Conservation (phyloP, 352 stramenopile genomes). For the Lagenidium giganteum region DNA sequence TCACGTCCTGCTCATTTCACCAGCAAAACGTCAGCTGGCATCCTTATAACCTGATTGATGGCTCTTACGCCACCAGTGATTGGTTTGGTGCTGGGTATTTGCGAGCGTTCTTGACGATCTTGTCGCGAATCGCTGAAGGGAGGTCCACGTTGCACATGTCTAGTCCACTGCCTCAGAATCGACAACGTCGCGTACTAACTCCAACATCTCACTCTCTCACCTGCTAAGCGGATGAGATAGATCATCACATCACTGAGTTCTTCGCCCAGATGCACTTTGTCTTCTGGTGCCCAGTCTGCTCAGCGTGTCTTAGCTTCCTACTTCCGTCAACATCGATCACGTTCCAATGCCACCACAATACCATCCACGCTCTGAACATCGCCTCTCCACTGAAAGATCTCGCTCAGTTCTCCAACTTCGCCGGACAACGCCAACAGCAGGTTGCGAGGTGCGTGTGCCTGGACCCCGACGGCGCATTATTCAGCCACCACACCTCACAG, state of each 20-base stretch:
- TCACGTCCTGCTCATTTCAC: no score
- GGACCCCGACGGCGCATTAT: slow-evolving; percentile 50
- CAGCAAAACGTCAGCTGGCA: no score
- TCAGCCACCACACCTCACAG: background rate
- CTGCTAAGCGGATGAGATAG: slow-evolving; percentile 93
- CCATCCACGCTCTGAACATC: slow-evolving; percentile 35
- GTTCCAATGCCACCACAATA: background rate
- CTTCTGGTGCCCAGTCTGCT: slow-evolving; percentile 62
- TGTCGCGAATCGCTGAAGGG: slow-evolving; percentile 82
- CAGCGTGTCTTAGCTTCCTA: no score
- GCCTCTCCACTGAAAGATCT: slow-evolving; percentile 94
- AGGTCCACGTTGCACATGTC: slow-evolving; percentile 91
- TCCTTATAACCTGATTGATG: no score
- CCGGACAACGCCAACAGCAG: slow-evolving; percentile 91
- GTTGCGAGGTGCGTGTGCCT: slow-evolving; percentile 82
- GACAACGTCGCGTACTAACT: no score
- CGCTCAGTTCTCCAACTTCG: slow-evolving; percentile 94
- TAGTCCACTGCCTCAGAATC: no score
- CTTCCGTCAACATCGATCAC: no score
- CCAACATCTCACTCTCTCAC: no score
- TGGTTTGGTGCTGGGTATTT: slow-evolving; percentile 88
- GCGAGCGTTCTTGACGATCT: slow-evolving; percentile 88
- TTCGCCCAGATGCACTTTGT: slow-evolving; percentile 91
- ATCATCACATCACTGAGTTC: slow-evolving; percentile 97
- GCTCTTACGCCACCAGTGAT: no score